These are phyloP conservation scores for Candida glucosophila DNA, from an alignment of 1,139 yeast species.

Conservation along the genomic window DNA sequence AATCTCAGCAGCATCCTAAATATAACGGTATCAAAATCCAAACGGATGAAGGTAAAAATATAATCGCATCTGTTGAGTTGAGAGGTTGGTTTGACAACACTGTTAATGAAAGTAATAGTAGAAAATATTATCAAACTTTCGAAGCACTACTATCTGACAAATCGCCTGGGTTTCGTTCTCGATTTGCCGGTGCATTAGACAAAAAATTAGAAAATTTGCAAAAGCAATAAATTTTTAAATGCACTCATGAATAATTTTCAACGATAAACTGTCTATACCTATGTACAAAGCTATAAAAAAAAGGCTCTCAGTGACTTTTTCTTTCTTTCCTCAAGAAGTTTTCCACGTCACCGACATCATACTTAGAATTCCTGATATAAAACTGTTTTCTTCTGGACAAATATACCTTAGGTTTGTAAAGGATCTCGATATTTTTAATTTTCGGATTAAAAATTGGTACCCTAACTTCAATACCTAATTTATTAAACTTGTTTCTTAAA, in stretches of 20 bases:
- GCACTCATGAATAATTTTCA: no score
- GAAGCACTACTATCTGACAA: constrained; percentile 35
- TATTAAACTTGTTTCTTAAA: constrained; percentile 70
- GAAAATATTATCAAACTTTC: constrained; percentile 29
- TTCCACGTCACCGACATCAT: constrained; percentile 78
- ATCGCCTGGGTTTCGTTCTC: constrained; percentile 22
- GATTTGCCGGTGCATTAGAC: constrained; percentile 22
- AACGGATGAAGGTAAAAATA: constrained; percentile 12
- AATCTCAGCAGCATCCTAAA: constrained; percentile 5
- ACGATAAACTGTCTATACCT: no score
- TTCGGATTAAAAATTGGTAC: constrained; percentile 75
- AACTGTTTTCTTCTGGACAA: constrained; percentile 73
- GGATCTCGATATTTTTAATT: constrained; percentile 62
- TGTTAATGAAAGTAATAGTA: constrained; percentile 3
- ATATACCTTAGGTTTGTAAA: constrained; percentile 65
- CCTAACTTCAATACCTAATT: constrained; percentile 73
- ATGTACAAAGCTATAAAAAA: no score
- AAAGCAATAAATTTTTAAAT: no score
- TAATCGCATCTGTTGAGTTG: constrained; percentile 20
- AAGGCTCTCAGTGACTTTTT: no score
- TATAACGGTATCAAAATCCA: constrained; percentile 9
- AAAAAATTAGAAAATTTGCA: no score
- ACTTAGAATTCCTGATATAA: constrained; percentile 74
- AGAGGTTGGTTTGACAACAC: constrained; percentile 26
- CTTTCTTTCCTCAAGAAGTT: constrained; percentile 24